A percentile compares a stretch with the other conserved stretches of the same genome.
These are phyloP conservation scores for Radiomyces spectabilis DNA, from an alignment of 192 early-diverging fungal genomes.

Conservation along the genomic window DNA sequence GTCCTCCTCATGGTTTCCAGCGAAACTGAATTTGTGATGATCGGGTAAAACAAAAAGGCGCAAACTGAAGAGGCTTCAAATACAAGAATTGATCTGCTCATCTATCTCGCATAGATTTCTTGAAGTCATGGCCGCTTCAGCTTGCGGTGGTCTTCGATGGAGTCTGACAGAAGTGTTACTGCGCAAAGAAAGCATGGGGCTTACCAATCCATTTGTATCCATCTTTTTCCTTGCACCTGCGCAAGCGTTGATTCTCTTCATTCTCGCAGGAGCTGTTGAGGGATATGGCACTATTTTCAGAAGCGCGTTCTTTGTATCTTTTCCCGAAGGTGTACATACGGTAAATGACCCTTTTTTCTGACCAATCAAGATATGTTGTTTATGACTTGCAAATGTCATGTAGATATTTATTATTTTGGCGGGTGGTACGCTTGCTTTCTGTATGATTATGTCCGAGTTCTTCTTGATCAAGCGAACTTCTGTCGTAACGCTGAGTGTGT, in stretches of 20 bases:
- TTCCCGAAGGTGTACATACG: slow-evolving; percentile 27
- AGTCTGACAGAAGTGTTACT: slow-evolving; percentile 82
- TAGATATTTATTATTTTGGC: slow-evolving; percentile 46
- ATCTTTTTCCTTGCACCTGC: slow-evolving; percentile 79
- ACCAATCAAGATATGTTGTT: neutral
- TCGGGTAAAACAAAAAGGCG: slow-evolving; percentile 44
- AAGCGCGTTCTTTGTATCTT: slow-evolving; percentile 43
- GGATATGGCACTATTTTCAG: slow-evolving; percentile 40
- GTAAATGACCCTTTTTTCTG: slow-evolving; percentile 12
- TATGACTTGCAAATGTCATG: neutral
- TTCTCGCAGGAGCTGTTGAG: slow-evolving; percentile 63
- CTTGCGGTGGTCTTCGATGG: slow-evolving; percentile 87
- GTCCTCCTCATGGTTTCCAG: slow-evolving; percentile 82
- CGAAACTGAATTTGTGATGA: slow-evolving; percentile 72
- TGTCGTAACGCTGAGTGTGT: slow-evolving; percentile 83
- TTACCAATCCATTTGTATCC: slow-evolving; percentile 85
- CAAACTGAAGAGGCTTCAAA: neutral
- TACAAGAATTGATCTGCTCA: neutral
- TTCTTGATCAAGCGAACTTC: slow-evolving; percentile 75
- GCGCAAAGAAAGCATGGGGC: slow-evolving; percentile 61
- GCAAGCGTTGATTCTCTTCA: slow-evolving; percentile 57
- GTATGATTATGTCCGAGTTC: slow-evolving; percentile 85
- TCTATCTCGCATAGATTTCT: slow-evolving; percentile 41
- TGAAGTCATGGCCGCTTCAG: slow-evolving; percentile 70
- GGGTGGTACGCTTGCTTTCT: slow-evolving; percentile 82